Conservation (phyloP, 1,284 basidiomycete species). For the Volvariella volvacea region DNA sequence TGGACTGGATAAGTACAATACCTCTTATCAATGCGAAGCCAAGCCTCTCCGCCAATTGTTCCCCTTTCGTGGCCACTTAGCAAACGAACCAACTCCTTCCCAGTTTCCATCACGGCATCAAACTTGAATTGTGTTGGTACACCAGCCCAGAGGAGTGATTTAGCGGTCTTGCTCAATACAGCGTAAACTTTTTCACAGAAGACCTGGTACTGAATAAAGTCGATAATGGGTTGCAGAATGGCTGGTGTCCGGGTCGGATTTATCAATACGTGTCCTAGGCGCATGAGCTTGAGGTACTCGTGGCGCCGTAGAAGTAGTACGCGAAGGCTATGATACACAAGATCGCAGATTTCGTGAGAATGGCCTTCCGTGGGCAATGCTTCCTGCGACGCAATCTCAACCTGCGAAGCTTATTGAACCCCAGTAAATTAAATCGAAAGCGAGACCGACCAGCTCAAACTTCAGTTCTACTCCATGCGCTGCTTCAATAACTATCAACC, state of each 20-base stretch:
- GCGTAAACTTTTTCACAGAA: conserved; percentile 57
- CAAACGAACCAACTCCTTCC: conserved; percentile 45
- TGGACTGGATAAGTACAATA: conserved; percentile 17
- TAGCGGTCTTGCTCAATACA: conserved; percentile 47
- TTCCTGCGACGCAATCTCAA: conserved; percentile 16
- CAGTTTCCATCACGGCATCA: conserved; percentile 60
- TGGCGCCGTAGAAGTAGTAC: conserved; percentile 64
- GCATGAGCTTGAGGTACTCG: conserved; percentile 39
- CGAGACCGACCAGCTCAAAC: conserved; percentile 54
- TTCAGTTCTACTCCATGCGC: conserved; percentile 60
- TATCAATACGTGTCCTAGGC: conserved; percentile 32
- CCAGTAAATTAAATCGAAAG: not conserved
- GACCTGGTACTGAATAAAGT: conserved; percentile 67
- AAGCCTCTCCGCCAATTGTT: conserved; percentile 58
- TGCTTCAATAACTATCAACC: conserved; percentile 66
- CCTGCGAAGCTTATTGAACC: conserved; percentile 16
- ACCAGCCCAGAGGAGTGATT: conserved; percentile 43
- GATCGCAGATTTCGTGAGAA: conserved; percentile 47
- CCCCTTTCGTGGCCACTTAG: conserved; percentile 28
- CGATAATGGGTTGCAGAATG: conserved; percentile 63
- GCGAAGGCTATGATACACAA: conserved; percentile 61
- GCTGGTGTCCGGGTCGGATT: conserved; percentile 22
- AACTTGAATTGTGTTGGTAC: conserved; percentile 55
- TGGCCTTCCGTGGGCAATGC: conserved; percentile 3
- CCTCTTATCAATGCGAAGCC: conserved; percentile 64